Percentiles rank a stretch among this genome's conserved stretches.
These are phyloP conservation scores for Fraxinus nigra DNA, from an alignment of 305 asterid species.

Conservation along the genomic window DNA sequence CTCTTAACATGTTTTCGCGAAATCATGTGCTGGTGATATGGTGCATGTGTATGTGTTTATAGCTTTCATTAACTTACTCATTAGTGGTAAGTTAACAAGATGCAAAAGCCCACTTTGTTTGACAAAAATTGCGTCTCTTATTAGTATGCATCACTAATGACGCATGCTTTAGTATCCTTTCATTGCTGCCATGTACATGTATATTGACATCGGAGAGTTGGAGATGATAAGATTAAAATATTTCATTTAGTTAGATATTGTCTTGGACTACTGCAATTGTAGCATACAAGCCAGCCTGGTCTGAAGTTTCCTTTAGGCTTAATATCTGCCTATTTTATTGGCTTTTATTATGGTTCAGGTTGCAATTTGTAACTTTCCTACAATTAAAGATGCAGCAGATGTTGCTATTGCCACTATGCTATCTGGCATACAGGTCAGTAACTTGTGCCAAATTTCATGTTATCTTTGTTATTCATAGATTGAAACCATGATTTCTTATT, in stretches of 20 bases:
- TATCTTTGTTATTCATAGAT: not conserved
- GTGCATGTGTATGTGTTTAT: no score
- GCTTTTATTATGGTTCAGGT: conserved; percentile 48
- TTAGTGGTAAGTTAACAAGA: no score
- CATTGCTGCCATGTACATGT: no score
- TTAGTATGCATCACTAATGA: no score
- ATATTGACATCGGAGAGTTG: no score
- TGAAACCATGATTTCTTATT: not conserved
- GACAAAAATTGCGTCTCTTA: no score
- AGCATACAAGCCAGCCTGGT: not conserved
- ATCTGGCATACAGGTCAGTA: conserved; percentile 83
- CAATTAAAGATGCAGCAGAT: conserved; percentile 93
- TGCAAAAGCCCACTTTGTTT: no score
- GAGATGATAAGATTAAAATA: no score
- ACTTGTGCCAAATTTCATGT: not conserved
- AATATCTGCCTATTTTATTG: not conserved
- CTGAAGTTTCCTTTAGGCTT: not conserved
- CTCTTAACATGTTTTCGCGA: not conserved
- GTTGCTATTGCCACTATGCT: conserved; percentile 93
- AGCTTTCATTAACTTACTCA: no score
- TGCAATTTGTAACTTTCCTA: conserved; percentile 92
- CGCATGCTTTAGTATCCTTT: no score
- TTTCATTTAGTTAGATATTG: no score
- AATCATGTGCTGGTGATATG: not conserved
- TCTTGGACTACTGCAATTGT: no score